phyloP scores from a whole-genome alignment of 805 yeast genomes.

The Candida sakaeoensis region DNA sequence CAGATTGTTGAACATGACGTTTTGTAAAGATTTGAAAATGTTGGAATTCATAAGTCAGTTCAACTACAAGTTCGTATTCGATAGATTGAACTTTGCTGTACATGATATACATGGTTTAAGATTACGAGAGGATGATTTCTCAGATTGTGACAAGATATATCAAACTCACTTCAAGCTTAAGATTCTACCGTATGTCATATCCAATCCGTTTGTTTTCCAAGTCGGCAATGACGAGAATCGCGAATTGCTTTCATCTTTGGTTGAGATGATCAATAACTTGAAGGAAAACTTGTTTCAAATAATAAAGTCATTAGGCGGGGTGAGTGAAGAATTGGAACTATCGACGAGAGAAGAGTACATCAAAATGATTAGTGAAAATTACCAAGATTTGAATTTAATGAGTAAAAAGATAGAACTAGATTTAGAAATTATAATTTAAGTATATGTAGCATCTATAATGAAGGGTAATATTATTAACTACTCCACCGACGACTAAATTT shows the following conservation, averaged over 20 bases:
- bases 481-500: too few species aligned
- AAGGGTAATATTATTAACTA: too few species aligned
- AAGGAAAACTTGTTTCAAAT: conserved; percentile 1
- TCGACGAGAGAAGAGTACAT: conserved; percentile 18
- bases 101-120: not conserved
- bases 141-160: conserved; percentile 4
- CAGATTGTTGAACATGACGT: conserved; percentile 11
- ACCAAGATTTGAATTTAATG: conserved; percentile 19
- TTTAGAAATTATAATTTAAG: conserved; percentile 17
- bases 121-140: not conserved
- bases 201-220: conserved; percentile 1
- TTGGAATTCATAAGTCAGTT: not conserved
- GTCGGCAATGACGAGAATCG: conserved; percentile 1
- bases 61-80: not conserved
- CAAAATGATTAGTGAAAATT: conserved; percentile 20
- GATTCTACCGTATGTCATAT: not conserved
- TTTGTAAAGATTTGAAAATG: conserved; percentile 1
- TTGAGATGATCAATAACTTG: not conserved
- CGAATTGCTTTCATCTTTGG: not conserved
- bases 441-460: conserved; percentile 12
- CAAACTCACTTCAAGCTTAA: conserved; percentile 3
- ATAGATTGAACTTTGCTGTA: not conserved
- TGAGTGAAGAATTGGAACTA: not conserved
- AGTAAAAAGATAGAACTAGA: conserved; percentile 19
- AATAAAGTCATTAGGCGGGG: not conserved